Percentiles rank a stretch among this genome's conserved stretches.
Conservation (phyloP, 1,284 basidiomycete genomes). For the Boletus albobrunnescens region DNA sequence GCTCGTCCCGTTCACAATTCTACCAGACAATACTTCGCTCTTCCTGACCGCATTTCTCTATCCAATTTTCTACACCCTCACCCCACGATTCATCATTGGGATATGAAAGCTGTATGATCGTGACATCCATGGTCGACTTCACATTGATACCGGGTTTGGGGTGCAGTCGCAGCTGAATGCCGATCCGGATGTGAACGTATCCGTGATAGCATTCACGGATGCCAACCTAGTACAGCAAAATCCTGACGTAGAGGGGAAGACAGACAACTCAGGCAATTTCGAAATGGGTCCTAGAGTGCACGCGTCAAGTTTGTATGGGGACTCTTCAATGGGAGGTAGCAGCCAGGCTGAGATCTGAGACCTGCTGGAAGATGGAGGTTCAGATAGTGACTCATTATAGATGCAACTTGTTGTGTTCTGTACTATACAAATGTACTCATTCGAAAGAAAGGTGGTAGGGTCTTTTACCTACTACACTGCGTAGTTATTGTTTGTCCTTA, state of each 20-base stretch:
- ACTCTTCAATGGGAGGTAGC: no score
- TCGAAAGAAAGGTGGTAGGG: no score
- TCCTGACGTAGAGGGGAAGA: neutral
- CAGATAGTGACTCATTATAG: no score
- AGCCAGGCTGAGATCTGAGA: no score
- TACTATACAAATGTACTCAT: no score
- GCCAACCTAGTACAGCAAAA: neutral
- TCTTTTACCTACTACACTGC: no score
- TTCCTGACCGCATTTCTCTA: neutral
- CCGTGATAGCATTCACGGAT: neutral
- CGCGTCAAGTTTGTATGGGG: neutral
- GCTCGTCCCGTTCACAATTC: no score
- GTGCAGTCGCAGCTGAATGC: neutral
- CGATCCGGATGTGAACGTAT: neutral
- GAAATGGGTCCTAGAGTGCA: neutral
- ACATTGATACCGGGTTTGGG: conserved; percentile 3
- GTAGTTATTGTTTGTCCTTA: no score
- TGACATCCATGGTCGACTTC: neutral
- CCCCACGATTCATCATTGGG: conserved; percentile 4
- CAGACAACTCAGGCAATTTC: neutral
- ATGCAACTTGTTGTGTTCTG: no score
- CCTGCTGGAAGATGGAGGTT: no score
- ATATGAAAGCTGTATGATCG: neutral
- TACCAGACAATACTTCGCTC: neutral
- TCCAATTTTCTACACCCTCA: neutral